Conservation (phyloP, 257 asterid genomes). For the Jacaranda copaia region DNA sequence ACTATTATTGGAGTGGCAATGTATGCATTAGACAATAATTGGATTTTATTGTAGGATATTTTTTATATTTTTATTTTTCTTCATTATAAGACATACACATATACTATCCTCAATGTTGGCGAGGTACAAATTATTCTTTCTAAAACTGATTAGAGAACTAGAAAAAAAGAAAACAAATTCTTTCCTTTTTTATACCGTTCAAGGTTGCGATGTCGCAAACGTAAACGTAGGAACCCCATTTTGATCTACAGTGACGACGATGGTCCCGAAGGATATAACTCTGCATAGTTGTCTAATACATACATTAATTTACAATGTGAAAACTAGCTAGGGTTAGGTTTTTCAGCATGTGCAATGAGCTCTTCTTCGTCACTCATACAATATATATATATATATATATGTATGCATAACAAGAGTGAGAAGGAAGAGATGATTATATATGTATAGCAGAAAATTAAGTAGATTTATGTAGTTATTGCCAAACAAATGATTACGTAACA, state of each 20-base stretch:
- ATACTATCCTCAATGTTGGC: too few species aligned
- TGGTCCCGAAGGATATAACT: neutral
- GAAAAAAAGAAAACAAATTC: neutral
- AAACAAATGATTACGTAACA: conserved; percentile 31
- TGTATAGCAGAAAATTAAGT: neutral
- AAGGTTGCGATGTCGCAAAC: conserved; percentile 15
- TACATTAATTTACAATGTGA: neutral
- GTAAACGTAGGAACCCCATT: conserved; percentile 2
- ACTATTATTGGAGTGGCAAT: too few species aligned
- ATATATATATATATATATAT: neutral
- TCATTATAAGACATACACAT: too few species aligned
- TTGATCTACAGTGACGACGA: neutral
- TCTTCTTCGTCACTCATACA: neutral
- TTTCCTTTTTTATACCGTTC: conserved; percentile 2
- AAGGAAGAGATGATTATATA: neutral
- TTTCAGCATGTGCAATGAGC: neutral
- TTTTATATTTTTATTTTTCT: too few species aligned
- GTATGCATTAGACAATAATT: too few species aligned
- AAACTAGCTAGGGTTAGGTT: conserved; percentile 9
- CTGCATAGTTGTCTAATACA: neutral
- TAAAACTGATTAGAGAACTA: too few species aligned
- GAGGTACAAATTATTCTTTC: too few species aligned
- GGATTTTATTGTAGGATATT: too few species aligned
- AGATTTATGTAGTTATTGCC: neutral
- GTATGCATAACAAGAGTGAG: neutral